phyloP scores from a whole-genome alignment of 2,329 filamentous ascomycete genomes.

The Pseudogymnoascus verrucosus region DNA sequence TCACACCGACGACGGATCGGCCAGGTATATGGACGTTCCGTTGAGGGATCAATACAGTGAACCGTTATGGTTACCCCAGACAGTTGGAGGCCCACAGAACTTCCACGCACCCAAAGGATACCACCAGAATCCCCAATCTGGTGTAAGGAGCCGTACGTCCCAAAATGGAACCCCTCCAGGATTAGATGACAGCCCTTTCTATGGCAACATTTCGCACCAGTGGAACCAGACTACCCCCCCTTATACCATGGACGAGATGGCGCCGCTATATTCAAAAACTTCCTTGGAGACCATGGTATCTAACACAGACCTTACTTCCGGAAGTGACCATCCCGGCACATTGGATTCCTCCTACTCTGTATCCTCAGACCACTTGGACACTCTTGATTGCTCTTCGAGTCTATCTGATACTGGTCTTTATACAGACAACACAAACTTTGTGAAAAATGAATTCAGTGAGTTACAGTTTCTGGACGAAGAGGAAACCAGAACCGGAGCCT shows the following conservation, averaged over 20 bases:
- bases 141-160: not conserved
- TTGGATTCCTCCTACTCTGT: conserved; percentile 25
- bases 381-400: conserved; percentile 25
- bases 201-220: conserved; percentile 13
- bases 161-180: conserved; percentile 3
- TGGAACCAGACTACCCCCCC: conserved; percentile 23
- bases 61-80: conserved; percentile 10
- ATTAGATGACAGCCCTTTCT: conserved; percentile 5
- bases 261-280: conserved; percentile 25
- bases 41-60: conserved; percentile 6
- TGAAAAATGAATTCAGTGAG: conserved; percentile 24
- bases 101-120: conserved; percentile 22
- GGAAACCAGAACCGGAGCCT: conserved; percentile 18
- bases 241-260: conserved; percentile 20
- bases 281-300: conserved; percentile 24
- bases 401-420: conserved; percentile 23
- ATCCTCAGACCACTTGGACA: conserved; percentile 26
- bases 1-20: not conserved
- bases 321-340: conserved; percentile 23
- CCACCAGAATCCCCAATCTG: not conserved
- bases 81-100: conserved; percentile 28
- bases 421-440: conserved; percentile 22
- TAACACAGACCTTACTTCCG: conserved; percentile 20
- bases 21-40: conserved; percentile 3
- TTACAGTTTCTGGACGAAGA: conserved; percentile 23